phyloP scores from a whole-genome alignment of 2,329 filamentous ascomycete species.

The Tolypocladium amazonense region DNA sequence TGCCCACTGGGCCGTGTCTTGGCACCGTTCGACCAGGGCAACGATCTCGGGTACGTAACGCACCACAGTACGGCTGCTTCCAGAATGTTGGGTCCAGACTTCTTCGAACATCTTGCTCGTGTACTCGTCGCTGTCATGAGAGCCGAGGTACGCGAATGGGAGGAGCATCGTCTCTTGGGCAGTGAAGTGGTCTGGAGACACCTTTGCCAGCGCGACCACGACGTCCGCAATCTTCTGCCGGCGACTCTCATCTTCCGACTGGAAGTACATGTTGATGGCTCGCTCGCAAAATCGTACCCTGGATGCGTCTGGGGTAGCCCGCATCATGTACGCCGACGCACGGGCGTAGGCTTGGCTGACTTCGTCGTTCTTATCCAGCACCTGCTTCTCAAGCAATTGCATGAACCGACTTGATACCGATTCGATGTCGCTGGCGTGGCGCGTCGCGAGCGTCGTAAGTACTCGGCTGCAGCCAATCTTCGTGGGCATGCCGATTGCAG shows the following conservation, averaged over 20 bases:
- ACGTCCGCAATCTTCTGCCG: constrained; percentile 73
- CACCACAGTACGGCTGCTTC: constrained; percentile 68
- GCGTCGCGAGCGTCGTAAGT: constrained; percentile 73
- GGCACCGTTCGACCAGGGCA: constrained; percentile 50
- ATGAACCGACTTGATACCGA: constrained; percentile 69
- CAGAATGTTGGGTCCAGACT: constrained; percentile 86
- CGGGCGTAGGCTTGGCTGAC: constrained; percentile 83
- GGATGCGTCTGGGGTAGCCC: constrained; percentile 37
- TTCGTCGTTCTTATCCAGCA: constrained; percentile 87
- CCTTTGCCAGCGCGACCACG: constrained; percentile 71
- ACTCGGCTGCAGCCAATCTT: constrained; percentile 87
- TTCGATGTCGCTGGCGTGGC: constrained; percentile 63
- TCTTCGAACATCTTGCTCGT: constrained; percentile 71
- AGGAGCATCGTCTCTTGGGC: constrained; percentile 64
- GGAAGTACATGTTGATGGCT: constrained; percentile 65
- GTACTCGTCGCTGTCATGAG: constrained; percentile 74
- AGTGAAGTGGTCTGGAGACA: constrained; percentile 81
- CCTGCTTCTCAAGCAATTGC: constrained; percentile 66
- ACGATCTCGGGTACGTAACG: constrained; percentile 81
- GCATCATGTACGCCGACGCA: constrained; percentile 75
- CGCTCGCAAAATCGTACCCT: constrained; percentile 40
- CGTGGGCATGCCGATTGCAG: constrained; percentile 79
- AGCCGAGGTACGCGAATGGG: constrained; percentile 80
- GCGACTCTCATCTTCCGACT: constrained; percentile 64
- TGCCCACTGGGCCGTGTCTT: constrained; percentile 78